Evolutionary conservation across 2,329 filamentous ascomycete species (phyloP).

Genomic region (Penicillium janthinellum): DNA sequence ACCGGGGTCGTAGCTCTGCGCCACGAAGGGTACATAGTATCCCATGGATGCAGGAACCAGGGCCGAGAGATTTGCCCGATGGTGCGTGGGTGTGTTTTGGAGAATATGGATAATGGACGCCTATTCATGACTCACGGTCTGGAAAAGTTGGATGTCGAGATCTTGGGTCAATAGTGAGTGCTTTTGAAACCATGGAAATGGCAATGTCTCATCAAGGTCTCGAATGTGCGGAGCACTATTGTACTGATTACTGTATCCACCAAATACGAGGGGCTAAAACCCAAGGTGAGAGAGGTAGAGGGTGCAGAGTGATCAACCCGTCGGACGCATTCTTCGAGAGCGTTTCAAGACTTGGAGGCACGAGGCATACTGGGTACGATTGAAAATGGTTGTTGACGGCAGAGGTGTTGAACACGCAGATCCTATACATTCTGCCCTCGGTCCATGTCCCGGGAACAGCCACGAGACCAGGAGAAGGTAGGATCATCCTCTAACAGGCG

Average conservation of each 20-base stretch:
- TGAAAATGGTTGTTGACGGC: background rate
- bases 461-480: background rate
- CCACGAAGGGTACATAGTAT: background rate
- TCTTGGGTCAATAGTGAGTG: too few relatives aligned
- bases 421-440: background rate
- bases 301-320: background rate
- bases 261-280: background rate
- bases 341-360: too few relatives aligned
- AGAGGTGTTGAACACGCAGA: background rate
- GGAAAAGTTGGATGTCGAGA: background rate
- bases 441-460: too few relatives aligned
- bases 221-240: background rate
- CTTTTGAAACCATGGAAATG: background rate
- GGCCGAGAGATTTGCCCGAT: background rate
- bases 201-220: background rate
- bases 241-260: background rate
- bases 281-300: background rate
- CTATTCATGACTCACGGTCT: constrained; percentile 18
- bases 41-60: constrained; percentile 15
- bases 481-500: background rate
- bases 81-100: background rate
- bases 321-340: background rate
- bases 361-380: background rate
- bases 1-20: background rate
- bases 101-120: constrained; percentile 5